Base-by-base conservation (phyloP, 371 early-diverging fungal genomes). In the Mortierella sp. region DNA sequence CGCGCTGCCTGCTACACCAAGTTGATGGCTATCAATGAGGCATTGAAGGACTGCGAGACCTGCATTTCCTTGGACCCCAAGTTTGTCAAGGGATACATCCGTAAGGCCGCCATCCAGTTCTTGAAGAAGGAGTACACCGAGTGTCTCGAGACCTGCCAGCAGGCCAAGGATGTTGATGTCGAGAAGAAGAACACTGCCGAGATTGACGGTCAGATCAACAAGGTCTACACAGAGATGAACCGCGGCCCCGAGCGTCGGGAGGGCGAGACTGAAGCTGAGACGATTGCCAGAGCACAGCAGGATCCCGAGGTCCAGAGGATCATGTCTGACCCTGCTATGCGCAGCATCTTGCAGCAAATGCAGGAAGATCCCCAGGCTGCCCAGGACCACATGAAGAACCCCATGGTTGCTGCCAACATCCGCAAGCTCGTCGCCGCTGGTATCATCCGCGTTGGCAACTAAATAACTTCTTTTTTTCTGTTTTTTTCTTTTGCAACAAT, bases 1-100 rank as follows among this genome's bases (percentile, higher is more conserved):
- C 96, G 99, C 86, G 97, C 99, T 24, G 98, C 97, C 48, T 96
- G 97, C 89, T 98, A 98, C 90, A 94, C 94, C 75, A 99, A 99
- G 91, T 89, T 99, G 77, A 93, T 97, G 94, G 98, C 99, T 29
- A 82, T 97, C 51, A 92, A 96, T 56, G 99, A 99, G 88, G 99
- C 98, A 32, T 90, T 97, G 83, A 97, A 96, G 92, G 99, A 99
- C 91, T 97, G 97, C 83, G 95, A 98, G 51, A 93, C 91, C 74
- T 97, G 98, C 80, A 93, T 99, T 70, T 88, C 91, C 63, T 87
- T 99, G 32, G 99, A 99, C 85, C 94, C 95, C 56, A 92, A 91
- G 48, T 99, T 98, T 85, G 93, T 95, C 77, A 98, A 99, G 92
- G 99, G 97, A 55, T 99, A 99, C 88, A 94, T 97, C 75, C 97